These are phyloP conservation scores for Apiotrichum gracile DNA, from an alignment of 1,284 basidiomycete genomes.

Conservation along the genomic window DNA sequence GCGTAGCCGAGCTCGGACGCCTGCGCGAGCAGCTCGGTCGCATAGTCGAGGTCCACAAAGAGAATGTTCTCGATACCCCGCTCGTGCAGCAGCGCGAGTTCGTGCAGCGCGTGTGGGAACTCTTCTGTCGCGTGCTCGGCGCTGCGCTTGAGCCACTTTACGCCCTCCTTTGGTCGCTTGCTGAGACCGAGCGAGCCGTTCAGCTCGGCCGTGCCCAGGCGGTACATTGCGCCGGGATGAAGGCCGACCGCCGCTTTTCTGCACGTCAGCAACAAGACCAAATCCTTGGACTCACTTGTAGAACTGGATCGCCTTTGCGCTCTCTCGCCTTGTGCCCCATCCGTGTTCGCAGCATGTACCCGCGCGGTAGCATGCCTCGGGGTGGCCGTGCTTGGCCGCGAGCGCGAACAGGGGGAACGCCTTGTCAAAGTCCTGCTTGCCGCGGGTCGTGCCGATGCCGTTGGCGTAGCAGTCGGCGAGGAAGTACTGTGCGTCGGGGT, in stretches of 20 bases:
- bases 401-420: slow-evolving; percentile 94
- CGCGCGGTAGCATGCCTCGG: slow-evolving; percentile 90
- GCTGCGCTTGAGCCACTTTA: slow-evolving; percentile 96
- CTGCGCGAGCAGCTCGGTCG: slow-evolving; percentile 87
- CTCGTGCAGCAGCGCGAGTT: slow-evolving; percentile 89
- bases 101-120: slow-evolving; percentile 94
- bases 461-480: slow-evolving; percentile 97
- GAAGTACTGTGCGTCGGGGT: slow-evolving; percentile 92
- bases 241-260: slow-evolving; percentile 84
- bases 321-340: slow-evolving; percentile 93
- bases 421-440: slow-evolving; percentile 90
- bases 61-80: slow-evolving; percentile 93
- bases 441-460: slow-evolving; percentile 83
- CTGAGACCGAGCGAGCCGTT: slow-evolving; percentile 88
- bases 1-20: slow-evolving; percentile 94
- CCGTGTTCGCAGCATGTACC: slow-evolving; percentile 98
- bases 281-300: slow-evolving; percentile 54
- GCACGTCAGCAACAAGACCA: not conserved
- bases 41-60: slow-evolving; percentile 93
- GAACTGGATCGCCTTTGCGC: slow-evolving; percentile 84
- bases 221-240: slow-evolving; percentile 94
- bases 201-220: slow-evolving; percentile 89
- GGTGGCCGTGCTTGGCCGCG: slow-evolving; percentile 96
- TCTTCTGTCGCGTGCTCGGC: slow-evolving; percentile 91
- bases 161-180: slow-evolving; percentile 86